Percentiles rank a stretch among this genome's conserved stretches.
Conservation (phyloP, 2,329 filamentous ascomycete genomes). For the Fusarium keratoplasticum region DNA sequence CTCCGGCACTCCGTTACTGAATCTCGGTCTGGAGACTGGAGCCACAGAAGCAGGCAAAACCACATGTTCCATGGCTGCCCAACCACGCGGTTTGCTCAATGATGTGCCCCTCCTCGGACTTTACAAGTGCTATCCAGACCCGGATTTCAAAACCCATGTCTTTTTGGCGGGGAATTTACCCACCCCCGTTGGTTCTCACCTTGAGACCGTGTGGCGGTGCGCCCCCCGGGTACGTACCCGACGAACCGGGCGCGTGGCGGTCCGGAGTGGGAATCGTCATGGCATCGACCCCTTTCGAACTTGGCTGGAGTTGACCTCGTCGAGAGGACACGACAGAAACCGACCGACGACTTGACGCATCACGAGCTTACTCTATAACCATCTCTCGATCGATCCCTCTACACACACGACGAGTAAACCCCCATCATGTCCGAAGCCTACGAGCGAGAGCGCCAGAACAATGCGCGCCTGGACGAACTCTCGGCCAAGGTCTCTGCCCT, state of each 20-base stretch:
- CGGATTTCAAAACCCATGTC: neutral
- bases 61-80: slow-evolving; percentile 15
- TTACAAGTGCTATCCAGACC: neutral
- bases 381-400: neutral
- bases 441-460: slow-evolving; percentile 90
- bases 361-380: neutral
- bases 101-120: slow-evolving; percentile 22
- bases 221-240: slow-evolving; percentile 23
- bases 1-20: slow-evolving; percentile 13
- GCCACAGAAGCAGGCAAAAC: neutral
- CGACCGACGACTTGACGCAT: neutral
- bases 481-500: slow-evolving; percentile 91
- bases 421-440: slow-evolving; percentile 77
- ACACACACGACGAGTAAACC: neutral
- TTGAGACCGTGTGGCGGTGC: slow-evolving; percentile 26
- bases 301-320: slow-evolving; percentile 10
- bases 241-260: slow-evolving; percentile 22
- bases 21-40: neutral
- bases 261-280: slow-evolving; percentile 21
- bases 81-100: slow-evolving; percentile 15
- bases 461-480: slow-evolving; percentile 91
- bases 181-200: slow-evolving; percentile 1
- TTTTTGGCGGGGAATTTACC: slow-evolving; percentile 15
- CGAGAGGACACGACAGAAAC: neutral
- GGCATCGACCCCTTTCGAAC: slow-evolving; percentile 33